Base-by-base conservation (phyloP, 2,329 filamentous ascomycete species). In the Laburnicola sp. region DNA sequence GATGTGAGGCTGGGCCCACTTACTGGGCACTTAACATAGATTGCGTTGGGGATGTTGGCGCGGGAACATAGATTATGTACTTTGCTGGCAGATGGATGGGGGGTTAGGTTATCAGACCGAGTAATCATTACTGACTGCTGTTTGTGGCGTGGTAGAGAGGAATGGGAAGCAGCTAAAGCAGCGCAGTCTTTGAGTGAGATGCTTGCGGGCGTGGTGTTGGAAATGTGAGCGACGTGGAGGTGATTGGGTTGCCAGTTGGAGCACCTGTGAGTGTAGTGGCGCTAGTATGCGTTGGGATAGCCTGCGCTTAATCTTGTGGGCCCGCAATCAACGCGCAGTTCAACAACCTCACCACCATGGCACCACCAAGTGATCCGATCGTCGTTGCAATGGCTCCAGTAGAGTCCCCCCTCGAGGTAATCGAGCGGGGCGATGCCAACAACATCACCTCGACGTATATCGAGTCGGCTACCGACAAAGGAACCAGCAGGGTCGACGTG, bases 401-500 rank as follows among this genome's bases (percentile, higher is more conserved):
- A 28, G 43, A 36, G 1, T 46, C 42, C 11, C 48, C 42, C 11
- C 48, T 62, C 32, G 57, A 62, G 41, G 58, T 73, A n/a, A 46
- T 60, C 16, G 76, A 80, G 62, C 69, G 62, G 37, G 79, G 84
- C 60, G 79, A 82, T 50, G 76, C 79, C 21, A 80, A 80, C 23
- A 74, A 74, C 51, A 64, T 78, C 9, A 75, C 71, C 2, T 73
- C 75, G 4, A 80, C 78, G 0, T 84, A 82, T 56, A 63, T 82
- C 47, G 75, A 77, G 46, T 47, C 53, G 3, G 53, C 52, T 48
- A 48, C 42, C 48, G 40, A 11, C 49, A 57, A 50, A 27, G 57
- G 58, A 25, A 64, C 45, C 35, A 68, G 66, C 16, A 72, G 80
- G 38, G 62, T 83, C 41, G 80, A 82, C 65, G 64, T 80, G 39